Conservation (phyloP, 2,329 filamentous ascomycete species). For the Daldinia eschscholtzii region DNA sequence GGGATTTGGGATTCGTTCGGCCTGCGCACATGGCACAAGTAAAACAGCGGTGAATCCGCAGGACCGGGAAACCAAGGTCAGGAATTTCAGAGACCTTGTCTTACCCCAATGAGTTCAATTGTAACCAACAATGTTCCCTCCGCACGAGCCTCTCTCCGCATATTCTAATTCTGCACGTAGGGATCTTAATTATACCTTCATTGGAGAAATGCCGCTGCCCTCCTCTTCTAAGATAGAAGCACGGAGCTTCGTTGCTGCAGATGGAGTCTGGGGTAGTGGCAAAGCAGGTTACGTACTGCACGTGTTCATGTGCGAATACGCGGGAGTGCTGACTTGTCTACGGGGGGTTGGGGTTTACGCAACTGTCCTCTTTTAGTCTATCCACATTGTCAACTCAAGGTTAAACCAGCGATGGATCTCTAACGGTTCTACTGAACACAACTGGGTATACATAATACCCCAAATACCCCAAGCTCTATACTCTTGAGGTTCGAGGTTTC, state of each 20-base stretch:
- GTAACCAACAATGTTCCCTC: not conserved
- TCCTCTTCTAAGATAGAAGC: not conserved
- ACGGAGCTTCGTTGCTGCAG: constrained; percentile 15
- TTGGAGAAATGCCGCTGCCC: not conserved
- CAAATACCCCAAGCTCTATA: not conserved
- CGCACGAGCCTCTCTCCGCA: constrained; percentile 17
- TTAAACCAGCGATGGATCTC: not conserved
- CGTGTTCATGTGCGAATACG: constrained; percentile 17
- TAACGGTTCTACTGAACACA: not conserved
- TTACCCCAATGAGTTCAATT: constrained; percentile 29
- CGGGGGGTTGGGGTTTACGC: constrained; percentile 9
- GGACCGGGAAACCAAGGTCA: constrained; percentile 21
- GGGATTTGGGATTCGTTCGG: not conserved
- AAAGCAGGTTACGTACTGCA: constrained; percentile 5
- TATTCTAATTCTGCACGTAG: constrained; percentile 19
- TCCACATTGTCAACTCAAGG: constrained; percentile 1
- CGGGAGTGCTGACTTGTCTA: constrained; percentile 6
- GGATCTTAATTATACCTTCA: not conserved
- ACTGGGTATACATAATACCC: not conserved
- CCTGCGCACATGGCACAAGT: not conserved
- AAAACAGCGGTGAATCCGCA: constrained; percentile 38
- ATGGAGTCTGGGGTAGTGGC: constrained; percentile 17
- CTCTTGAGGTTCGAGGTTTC: not conserved
- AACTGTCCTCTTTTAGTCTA: constrained; percentile 8
- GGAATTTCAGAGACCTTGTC: constrained; percentile 12